Evolutionary conservation across 768 basidiomycete species (phyloP).

Genomic region (Macrolepiota fuliginosa): DNA sequence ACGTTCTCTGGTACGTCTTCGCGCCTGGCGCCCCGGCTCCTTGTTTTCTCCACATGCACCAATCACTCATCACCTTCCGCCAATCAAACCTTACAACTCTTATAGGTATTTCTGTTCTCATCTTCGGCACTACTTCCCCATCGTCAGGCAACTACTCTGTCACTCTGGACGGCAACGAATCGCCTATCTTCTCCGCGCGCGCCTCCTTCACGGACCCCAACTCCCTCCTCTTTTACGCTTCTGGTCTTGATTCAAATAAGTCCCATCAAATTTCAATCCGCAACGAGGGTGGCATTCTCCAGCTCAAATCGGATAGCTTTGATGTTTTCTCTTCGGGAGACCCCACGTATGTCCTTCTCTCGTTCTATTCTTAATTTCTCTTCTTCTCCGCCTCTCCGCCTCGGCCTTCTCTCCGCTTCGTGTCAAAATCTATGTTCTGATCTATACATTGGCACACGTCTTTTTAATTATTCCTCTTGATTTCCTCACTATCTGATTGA

Average conservation of each 20-base stretch:
- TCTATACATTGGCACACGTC: not conserved
- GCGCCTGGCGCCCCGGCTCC: too few species aligned
- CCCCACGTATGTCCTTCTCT: constrained; percentile 18
- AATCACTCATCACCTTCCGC: not conserved
- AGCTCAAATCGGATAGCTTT: constrained; percentile 48
- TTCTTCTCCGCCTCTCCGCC: constrained; percentile 13
- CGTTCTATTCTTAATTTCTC: not conserved
- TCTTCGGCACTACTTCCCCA: constrained; percentile 60
- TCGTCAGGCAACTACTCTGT: constrained; percentile 59
- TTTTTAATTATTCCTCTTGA: not conserved
- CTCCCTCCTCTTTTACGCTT: constrained; percentile 61
- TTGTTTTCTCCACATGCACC: constrained; percentile 3
- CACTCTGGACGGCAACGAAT: constrained; percentile 34
- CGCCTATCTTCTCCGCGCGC: constrained; percentile 43
- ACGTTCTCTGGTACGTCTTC: constrained; percentile 46
- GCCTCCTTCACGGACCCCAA: constrained; percentile 51
- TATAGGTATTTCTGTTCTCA: constrained; percentile 58
- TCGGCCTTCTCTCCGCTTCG: constrained; percentile 16
- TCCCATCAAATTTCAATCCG: constrained; percentile 51
- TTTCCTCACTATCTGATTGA: not conserved
- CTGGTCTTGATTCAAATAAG: constrained; percentile 50
- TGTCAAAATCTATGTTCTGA: not conserved
- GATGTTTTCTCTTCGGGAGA: constrained; percentile 37
- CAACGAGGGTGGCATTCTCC: constrained; percentile 57
- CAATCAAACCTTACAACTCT: not conserved